Evolutionary conservation across 2,329 filamentous ascomycete species (phyloP).

Genomic region (Cercospora citrullina): DNA sequence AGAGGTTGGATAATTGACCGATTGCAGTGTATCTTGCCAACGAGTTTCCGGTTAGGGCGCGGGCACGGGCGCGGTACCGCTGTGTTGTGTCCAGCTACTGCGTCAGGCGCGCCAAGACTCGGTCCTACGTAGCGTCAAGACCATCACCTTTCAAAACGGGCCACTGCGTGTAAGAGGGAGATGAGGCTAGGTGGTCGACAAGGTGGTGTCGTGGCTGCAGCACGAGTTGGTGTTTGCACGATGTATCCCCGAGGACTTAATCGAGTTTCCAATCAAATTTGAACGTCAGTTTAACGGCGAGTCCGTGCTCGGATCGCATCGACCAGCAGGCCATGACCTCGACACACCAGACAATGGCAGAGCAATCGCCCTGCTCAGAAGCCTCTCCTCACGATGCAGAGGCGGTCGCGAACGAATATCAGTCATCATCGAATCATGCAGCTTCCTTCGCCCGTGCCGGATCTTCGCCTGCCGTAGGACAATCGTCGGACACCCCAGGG

Average conservation of each 20-base stretch:
- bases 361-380: background rate
- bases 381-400: background rate
- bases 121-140: no score
- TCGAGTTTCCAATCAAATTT: background rate
- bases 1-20: no score
- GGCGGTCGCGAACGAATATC: background rate
- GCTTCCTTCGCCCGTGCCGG: background rate
- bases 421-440: background rate
- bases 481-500: background rate
- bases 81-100: no score
- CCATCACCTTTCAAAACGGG: no score
- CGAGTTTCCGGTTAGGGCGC: no score
- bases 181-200: no score
- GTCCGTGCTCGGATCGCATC: background rate
- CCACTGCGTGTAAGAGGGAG: no score
- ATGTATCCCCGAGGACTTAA: background rate
- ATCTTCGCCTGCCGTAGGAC: background rate
- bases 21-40: no score
- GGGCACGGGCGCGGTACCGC: no score
- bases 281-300: background rate
- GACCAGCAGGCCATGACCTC: background rate
- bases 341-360: slow-evolving; percentile 1
- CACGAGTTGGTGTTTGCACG: no score
- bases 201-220: no score
- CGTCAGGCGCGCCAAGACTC: no score